Evolutionary conservation across 1,284 basidiomycete species (phyloP).

Genomic region (Heterobasidion annosum): DNA sequence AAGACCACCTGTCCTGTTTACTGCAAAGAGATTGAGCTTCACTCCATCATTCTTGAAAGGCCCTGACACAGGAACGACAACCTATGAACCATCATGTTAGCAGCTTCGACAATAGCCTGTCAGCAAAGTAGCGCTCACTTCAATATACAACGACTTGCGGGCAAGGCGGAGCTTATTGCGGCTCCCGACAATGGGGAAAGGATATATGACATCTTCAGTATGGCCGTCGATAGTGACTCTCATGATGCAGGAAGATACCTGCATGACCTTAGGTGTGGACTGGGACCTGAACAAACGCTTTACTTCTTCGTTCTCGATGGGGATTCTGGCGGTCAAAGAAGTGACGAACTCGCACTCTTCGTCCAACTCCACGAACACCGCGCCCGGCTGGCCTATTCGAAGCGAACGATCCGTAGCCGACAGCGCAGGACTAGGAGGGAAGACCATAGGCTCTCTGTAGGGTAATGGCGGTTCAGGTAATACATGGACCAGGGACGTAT

Average conservation of each 20-base stretch:
- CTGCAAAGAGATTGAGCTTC: slow-evolving; percentile 24
- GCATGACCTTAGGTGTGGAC: slow-evolving; percentile 10
- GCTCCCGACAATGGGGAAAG: slow-evolving; percentile 23
- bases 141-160: background rate
- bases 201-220: slow-evolving; percentile 21
- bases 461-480: background rate
- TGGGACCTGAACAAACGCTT: background rate
- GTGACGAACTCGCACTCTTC: slow-evolving; percentile 19
- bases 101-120: background rate
- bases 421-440: background rate
- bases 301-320: background rate
- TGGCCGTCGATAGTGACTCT: slow-evolving; percentile 17
- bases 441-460: background rate
- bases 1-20: slow-evolving; percentile 11
- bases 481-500: background rate
- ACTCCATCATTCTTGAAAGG: slow-evolving; percentile 17
- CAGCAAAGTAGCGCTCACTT: background rate
- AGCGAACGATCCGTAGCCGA: background rate
- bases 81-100: slow-evolving; percentile 9
- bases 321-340: background rate
- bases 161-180: slow-evolving; percentile 23
- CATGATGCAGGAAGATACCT: slow-evolving; percentile 25
- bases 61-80: slow-evolving; percentile 16
- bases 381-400: background rate
- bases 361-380: slow-evolving; percentile 18